These are phyloP conservation scores for Paramecium sexaurelia DNA, from an alignment of 73 alveolate species.

Conservation along the genomic window DNA sequence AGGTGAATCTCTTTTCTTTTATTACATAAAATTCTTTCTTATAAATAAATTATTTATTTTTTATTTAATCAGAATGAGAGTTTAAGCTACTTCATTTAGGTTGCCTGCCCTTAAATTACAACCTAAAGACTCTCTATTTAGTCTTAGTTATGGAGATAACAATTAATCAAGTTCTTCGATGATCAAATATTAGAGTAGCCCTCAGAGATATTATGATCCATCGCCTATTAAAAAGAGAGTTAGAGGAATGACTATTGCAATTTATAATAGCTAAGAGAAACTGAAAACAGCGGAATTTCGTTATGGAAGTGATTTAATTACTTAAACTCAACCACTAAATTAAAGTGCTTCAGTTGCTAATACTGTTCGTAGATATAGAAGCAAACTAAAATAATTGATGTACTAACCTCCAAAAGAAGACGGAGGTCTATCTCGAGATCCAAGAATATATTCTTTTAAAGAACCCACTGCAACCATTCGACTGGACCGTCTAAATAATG, in stretches of 20 bases:
- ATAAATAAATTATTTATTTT: background rate
- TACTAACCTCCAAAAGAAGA: background rate
- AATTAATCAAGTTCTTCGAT: constrained; percentile 42
- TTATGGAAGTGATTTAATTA: background rate
- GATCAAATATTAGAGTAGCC: constrained; percentile 30
- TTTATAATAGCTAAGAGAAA: constrained; percentile 42
- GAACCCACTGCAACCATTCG: constrained; percentile 56
- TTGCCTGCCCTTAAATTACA: constrained; percentile 18
- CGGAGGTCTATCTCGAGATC: constrained; percentile 36
- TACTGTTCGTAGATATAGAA: constrained; percentile 46
- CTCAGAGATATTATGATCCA: background rate
- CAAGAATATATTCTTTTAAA: constrained; percentile 38
- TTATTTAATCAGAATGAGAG: constrained; percentile 34
- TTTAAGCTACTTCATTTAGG: constrained; percentile 42
- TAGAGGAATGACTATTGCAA: constrained; percentile 53
- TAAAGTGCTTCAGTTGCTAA: background rate
- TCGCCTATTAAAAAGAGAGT: constrained; percentile 41
- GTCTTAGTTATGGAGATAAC: background rate
- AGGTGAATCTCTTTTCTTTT: constrained; percentile 31
- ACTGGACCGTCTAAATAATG: background rate
- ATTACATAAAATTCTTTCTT: background rate
- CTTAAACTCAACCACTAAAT: background rate
- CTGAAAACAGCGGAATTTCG: constrained; percentile 32
- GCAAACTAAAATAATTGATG: constrained; percentile 20
- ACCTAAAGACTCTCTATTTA: constrained; percentile 12